Percentiles rank a stretch among this genome's conserved stretches.
phyloP scores from a whole-genome alignment of 495 filamentous ascomycete genomes.

The Annulohypoxylon nitens region DNA sequence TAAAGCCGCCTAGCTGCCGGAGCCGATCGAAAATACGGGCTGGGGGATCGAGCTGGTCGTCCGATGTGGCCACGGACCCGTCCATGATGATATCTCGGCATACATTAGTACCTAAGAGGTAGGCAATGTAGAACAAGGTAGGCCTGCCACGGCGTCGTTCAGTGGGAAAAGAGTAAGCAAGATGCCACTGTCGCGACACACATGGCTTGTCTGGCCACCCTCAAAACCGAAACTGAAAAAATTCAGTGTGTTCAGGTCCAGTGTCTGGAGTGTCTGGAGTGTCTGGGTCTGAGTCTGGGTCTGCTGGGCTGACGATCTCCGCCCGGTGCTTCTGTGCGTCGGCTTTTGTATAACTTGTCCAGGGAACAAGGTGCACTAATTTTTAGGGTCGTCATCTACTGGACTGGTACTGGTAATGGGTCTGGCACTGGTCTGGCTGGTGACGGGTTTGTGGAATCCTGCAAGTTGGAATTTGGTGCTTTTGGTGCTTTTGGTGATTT shows the following conservation, averaged over 20 bases:
- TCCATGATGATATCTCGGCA: conserved; percentile 63
- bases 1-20: conserved; percentile 77
- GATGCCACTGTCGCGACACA: conserved; percentile 52
- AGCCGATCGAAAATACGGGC: conserved; percentile 79
- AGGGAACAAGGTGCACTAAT: conserved; percentile 30
- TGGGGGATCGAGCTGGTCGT: conserved; percentile 76
- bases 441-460: conserved; percentile 14
- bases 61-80: conserved; percentile 60
- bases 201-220: conserved; percentile 52
- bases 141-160: conserved; percentile 36
- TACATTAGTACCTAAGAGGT: conserved; percentile 34
- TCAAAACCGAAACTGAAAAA: conserved; percentile 27
- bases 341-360: conserved; percentile 33
- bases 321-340: conserved; percentile 31
- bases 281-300: background rate
- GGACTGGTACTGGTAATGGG: background rate
- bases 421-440: background rate
- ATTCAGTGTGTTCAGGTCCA: background rate
- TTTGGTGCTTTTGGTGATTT: conserved; percentile 6
- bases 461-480: conserved; percentile 22
- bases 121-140: conserved; percentile 4
- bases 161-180: conserved; percentile 42
- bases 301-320: conserved; percentile 25
- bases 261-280: background rate
- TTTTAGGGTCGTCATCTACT: conserved; percentile 36